Evolutionary conservation across 352 stramenopile genomes (phyloP).

Genomic region (Globisporangium mamillatum): DNA sequence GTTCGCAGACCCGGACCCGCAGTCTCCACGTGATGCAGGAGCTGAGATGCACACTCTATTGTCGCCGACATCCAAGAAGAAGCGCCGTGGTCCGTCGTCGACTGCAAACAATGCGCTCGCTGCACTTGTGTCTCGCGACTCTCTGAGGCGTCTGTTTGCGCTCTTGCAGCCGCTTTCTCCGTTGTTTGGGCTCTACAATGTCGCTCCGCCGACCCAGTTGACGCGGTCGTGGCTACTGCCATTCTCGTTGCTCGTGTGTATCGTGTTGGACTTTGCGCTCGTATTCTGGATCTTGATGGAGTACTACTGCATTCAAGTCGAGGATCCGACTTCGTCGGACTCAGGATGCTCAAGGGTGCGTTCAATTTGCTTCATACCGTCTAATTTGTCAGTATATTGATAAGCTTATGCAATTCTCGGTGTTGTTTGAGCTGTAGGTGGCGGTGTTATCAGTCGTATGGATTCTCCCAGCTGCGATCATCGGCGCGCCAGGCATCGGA

Average conservation of each 20-base stretch:
- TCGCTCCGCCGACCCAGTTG: slow-evolving; percentile 19
- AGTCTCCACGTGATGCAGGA: slow-evolving; percentile 10
- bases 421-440: slow-evolving; percentile 27
- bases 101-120: slow-evolving; percentile 16
- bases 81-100: slow-evolving; percentile 2
- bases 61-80: slow-evolving; percentile 22
- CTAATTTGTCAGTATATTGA: background rate
- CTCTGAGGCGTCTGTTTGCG: slow-evolving; percentile 19
- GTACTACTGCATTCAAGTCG: slow-evolving; percentile 86
- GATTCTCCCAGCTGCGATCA: slow-evolving; percentile 56
- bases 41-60: slow-evolving; percentile 17
- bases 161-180: slow-evolving; percentile 51
- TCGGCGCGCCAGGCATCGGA: slow-evolving; percentile 62
- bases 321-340: slow-evolving; percentile 65
- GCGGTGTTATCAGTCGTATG: slow-evolving; percentile 57
- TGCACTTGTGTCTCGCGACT: slow-evolving; percentile 16
- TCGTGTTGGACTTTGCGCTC: slow-evolving; percentile 63
- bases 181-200: slow-evolving; percentile 60
- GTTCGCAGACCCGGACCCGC: slow-evolving; percentile 32
- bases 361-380: background rate
- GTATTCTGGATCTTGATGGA: slow-evolving; percentile 80
- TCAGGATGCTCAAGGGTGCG: slow-evolving; percentile 75
- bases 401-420: slow-evolving; percentile 15
- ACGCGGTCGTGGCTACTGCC: slow-evolving; percentile 37
- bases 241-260: slow-evolving; percentile 48